These are phyloP conservation scores for Fusarium bulbicola DNA, from an alignment of 2,329 filamentous ascomycete genomes.

Conservation along the genomic window DNA sequence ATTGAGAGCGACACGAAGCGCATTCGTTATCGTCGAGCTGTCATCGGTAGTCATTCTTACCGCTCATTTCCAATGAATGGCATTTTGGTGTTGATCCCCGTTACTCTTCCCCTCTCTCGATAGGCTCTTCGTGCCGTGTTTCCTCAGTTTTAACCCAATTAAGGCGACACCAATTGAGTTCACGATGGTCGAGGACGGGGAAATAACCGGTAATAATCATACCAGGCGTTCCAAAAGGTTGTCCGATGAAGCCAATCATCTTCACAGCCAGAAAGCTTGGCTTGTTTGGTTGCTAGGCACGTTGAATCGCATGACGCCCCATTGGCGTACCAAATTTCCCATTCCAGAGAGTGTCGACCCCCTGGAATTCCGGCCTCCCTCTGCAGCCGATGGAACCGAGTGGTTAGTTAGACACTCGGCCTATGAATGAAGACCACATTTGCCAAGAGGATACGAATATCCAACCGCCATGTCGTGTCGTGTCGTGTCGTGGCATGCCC, in stretches of 20 bases:
- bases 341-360: neutral
- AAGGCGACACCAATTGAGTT: neutral
- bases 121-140: neutral
- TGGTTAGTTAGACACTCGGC: neutral
- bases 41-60: neutral
- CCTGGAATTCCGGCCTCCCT: neutral
- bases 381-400: neutral
- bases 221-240: neutral
- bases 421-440: neutral
- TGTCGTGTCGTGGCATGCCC: neutral
- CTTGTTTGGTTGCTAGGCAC: neutral
- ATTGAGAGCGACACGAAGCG: neutral
- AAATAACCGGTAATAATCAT: conserved; percentile 1
- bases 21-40: neutral
- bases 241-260: neutral
- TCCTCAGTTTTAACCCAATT: neutral
- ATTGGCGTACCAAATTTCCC: neutral
- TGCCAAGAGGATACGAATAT: neutral
- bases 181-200: neutral
- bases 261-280: neutral
- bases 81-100: neutral
- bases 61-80: neutral
- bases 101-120: neutral
- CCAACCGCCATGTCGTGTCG: neutral
- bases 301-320: neutral